Percentiles rank a stretch among this genome's conserved stretches.
Conservation (phyloP, 1,284 basidiomycete species). For the Pseudomicrostroma phylloplanum region DNA sequence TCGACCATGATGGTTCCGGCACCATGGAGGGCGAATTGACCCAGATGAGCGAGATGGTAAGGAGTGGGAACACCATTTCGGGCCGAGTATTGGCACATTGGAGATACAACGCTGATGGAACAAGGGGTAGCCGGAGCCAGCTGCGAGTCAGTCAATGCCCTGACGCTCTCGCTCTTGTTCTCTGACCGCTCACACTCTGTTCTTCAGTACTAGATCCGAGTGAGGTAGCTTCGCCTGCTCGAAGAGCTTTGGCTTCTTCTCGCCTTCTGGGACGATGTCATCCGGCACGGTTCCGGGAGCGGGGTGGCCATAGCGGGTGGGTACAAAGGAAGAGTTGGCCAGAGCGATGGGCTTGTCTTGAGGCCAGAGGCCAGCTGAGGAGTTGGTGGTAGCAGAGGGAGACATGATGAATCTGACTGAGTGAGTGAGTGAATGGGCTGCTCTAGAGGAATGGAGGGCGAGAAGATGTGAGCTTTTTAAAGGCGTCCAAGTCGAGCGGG, state of each 20-base stretch:
- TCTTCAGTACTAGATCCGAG: constrained; percentile 36
- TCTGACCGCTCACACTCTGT: constrained; percentile 22
- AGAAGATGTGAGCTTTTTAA: no score
- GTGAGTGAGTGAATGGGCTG: no score
- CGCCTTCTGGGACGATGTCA: constrained; percentile 28
- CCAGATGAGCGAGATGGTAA: constrained; percentile 45
- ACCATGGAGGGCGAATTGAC: constrained; percentile 46
- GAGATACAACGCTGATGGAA: constrained; percentile 21
- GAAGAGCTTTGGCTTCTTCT: constrained; percentile 35
- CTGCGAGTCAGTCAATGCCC: not conserved
- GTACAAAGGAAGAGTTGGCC: constrained; percentile 12
- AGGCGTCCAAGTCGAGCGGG: no score
- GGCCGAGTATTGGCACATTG: constrained; percentile 46
- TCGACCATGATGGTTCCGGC: constrained; percentile 43
- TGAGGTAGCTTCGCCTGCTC: constrained; percentile 24
- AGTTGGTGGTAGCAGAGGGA: no score
- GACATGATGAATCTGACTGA: no score
- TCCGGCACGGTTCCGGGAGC: constrained; percentile 37
- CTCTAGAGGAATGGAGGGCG: no score
- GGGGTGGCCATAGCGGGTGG: constrained; percentile 17
- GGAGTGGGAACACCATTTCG: constrained; percentile 39
- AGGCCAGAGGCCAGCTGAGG: constrained; percentile 4
- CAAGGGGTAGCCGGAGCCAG: not conserved
- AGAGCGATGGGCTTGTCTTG: constrained; percentile 11
- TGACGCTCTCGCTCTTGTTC: not conserved